phyloP scores from a whole-genome alignment of 2,329 filamentous ascomycete genomes.

The Epichloe typhina region DNA sequence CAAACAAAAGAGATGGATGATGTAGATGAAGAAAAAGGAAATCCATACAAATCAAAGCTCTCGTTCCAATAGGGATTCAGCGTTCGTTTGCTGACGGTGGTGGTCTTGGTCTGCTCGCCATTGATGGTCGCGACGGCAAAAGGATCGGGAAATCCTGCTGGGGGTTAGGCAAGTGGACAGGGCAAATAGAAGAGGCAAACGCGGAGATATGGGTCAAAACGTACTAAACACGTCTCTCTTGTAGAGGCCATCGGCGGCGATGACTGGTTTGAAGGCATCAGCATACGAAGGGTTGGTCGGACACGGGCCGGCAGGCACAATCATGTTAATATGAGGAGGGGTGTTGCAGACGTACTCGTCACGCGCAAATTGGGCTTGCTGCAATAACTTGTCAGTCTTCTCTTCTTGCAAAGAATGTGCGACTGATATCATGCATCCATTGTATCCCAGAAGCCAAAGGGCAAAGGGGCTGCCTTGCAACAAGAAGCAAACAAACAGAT shows the following conservation, averaged over 20 bases:
- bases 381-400: constrained; percentile 18
- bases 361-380: constrained; percentile 82
- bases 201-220: constrained; percentile 23
- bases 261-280: constrained; percentile 51
- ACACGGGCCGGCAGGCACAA: background rate
- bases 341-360: constrained; percentile 55
- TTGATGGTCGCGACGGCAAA: constrained; percentile 96
- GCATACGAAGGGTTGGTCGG: constrained; percentile 8
- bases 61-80: constrained; percentile 99
- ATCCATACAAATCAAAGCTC: constrained; percentile 85
- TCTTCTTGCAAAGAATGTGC: background rate
- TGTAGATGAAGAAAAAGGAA: constrained; percentile 2
- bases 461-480: background rate
- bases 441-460: background rate
- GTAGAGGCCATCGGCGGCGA: constrained; percentile 95
- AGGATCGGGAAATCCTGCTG: constrained; percentile 82
- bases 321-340: constrained; percentile 8
- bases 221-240: constrained; percentile 98
- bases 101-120: constrained; percentile 98
- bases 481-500: background rate
- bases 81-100: constrained; percentile 90
- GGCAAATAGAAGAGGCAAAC: background rate
- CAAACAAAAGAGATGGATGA: background rate
- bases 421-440: background rate
- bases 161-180: constrained; percentile 16